Evolutionary conservation across 2,329 filamentous ascomycete genomes (phyloP).

Genomic region (Cytospora leucostoma): DNA sequence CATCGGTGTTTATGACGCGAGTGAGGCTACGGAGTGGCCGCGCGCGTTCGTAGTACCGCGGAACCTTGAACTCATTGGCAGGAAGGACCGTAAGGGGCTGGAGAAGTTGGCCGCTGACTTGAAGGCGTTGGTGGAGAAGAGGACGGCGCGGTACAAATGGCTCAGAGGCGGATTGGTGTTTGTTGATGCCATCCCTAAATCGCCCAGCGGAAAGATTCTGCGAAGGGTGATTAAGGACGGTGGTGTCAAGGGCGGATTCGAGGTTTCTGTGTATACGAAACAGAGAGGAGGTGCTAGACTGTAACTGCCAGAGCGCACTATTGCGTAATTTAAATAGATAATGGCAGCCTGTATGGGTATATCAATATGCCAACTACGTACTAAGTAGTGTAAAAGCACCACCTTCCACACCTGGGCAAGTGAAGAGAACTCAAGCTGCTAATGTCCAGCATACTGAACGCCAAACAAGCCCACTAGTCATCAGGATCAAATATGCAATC

Average conservation of each 20-base stretch:
- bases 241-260: constrained; percentile 38
- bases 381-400: too few relatives aligned
- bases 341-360: background rate
- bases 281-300: constrained; percentile 61
- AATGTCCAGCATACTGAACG: background rate
- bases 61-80: constrained; percentile 26
- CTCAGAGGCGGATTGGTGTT: constrained; percentile 69
- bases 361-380: too few relatives aligned
- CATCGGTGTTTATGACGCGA: constrained; percentile 53
- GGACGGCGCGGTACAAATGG: constrained; percentile 65
- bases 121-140: constrained; percentile 57
- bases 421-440: too few relatives aligned
- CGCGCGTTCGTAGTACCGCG: constrained; percentile 54
- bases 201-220: constrained; percentile 54
- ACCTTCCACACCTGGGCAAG: too few relatives aligned
- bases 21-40: constrained; percentile 61
- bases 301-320: constrained; percentile 38
- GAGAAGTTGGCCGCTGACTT: constrained; percentile 55
- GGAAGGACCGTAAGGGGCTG: constrained; percentile 39
- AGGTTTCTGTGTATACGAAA: constrained; percentile 49
- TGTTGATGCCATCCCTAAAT: constrained; percentile 68
- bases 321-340: background rate
- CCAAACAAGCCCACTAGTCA: too few relatives aligned
- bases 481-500: constrained; percentile 22
- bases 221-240: constrained; percentile 43